A percentile compares a stretch with the other conserved stretches of the same genome.
Evolutionary conservation across 2,329 filamentous ascomycete genomes (phyloP).

Genomic region (Lachnellula hyalina): DNA sequence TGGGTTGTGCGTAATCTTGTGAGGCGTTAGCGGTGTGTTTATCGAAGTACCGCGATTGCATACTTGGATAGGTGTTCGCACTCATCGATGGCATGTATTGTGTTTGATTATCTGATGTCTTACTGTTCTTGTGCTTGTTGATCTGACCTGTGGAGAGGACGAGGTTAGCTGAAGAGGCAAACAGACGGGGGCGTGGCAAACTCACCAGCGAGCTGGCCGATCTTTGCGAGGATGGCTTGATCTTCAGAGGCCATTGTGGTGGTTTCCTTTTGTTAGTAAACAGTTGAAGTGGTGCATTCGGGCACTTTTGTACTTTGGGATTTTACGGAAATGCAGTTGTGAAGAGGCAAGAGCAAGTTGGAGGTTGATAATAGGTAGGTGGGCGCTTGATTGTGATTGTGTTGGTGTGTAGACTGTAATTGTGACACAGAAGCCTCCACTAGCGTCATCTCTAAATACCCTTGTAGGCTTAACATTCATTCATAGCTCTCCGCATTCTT

Average conservation of each 20-base stretch:
- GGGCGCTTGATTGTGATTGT: background rate
- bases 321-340: background rate
- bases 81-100: slow-evolving; percentile 11
- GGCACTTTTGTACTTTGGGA: background rate
- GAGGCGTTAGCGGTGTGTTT: slow-evolving; percentile 14
- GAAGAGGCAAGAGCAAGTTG: background rate
- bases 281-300: background rate
- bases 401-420: background rate
- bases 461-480: background rate
- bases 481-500: background rate
- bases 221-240: slow-evolving; percentile 49
- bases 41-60: slow-evolving; percentile 1
- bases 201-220: slow-evolving; percentile 52
- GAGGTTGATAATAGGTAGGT: background rate
- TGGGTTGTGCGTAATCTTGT: slow-evolving; percentile 23
- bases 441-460: slow-evolving; percentile 1
- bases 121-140: slow-evolving; percentile 69
- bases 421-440: background rate
- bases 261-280: slow-evolving; percentile 22
- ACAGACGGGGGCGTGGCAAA: slow-evolving; percentile 32
- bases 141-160: slow-evolving; percentile 57
- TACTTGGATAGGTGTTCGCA: slow-evolving; percentile 19
- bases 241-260: slow-evolving; percentile 45
- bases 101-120: slow-evolving; percentile 32
- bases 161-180: slow-evolving; percentile 28